Evolutionary conservation across 495 filamentous ascomycete species (phyloP).

Genomic region (Hypoxylon lienhwacheense): DNA sequence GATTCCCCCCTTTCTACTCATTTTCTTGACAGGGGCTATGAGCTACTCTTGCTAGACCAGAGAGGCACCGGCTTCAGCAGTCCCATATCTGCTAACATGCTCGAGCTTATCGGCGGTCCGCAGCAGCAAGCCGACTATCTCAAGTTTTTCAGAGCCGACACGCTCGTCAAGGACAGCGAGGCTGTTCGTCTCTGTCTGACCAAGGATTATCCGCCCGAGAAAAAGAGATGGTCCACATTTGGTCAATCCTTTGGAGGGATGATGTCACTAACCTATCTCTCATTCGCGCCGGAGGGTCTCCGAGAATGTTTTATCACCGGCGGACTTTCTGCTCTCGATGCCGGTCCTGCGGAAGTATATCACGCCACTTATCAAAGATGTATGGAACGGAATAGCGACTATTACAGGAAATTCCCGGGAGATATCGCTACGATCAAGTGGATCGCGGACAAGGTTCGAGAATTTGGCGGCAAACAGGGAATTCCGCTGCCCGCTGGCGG

Average conservation of each 20-base stretch:
- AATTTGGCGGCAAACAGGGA: constrained; percentile 47
- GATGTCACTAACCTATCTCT: constrained; percentile 78
- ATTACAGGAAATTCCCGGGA: constrained; percentile 83
- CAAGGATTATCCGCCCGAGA: constrained; percentile 64
- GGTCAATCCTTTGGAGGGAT: constrained; percentile 95
- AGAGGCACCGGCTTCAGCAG: constrained; percentile 84
- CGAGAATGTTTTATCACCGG: constrained; percentile 82
- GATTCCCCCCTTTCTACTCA: constrained; percentile 63
- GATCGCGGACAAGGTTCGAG: constrained; percentile 63
- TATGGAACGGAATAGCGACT: constrained; percentile 63
- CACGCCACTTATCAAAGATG: constrained; percentile 67
- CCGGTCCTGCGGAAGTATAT: constrained; percentile 76
- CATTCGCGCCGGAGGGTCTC: constrained; percentile 73
- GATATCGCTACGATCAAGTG: constrained; percentile 71
- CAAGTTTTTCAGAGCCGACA: constrained; percentile 86
- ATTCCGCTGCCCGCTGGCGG: constrained; percentile 67
- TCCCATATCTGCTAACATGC: constrained; percentile 69
- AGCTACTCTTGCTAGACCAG: constrained; percentile 84
- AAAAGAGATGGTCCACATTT: constrained; percentile 78
- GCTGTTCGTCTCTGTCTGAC: constrained; percentile 77
- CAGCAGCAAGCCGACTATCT: constrained; percentile 74
- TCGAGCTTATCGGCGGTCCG: constrained; percentile 65
- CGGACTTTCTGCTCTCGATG: constrained; percentile 75
- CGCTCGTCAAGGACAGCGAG: constrained; percentile 84
- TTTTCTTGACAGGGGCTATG: constrained; percentile 80